Evolutionary conservation across 129 eudicot genomes (phyloP).

Genomic region (Helianthus tuberosus): DNA sequence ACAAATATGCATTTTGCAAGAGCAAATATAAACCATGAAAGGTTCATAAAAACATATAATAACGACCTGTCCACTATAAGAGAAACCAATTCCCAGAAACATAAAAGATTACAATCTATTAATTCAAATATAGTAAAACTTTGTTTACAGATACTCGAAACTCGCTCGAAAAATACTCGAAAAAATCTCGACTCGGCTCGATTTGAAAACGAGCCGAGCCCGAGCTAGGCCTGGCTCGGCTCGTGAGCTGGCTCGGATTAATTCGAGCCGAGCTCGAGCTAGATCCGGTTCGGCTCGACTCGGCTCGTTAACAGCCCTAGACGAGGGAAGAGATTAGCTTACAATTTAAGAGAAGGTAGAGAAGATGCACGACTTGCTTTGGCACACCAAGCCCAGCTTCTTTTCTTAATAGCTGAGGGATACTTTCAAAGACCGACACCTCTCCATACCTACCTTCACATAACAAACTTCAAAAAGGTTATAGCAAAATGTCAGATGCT

Average conservation of each 20-base stretch:
- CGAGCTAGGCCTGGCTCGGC: too few species aligned
- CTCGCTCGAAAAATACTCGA: too few species aligned
- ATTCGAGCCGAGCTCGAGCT: too few species aligned
- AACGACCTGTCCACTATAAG: neutral
- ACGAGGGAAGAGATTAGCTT: conserved; percentile 30
- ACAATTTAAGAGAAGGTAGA: conserved; percentile 83
- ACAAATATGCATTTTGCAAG: neutral
- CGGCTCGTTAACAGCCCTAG: neutral
- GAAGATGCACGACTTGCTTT: conserved; percentile 66
- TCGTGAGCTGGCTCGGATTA: too few species aligned
- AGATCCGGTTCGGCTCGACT: too few species aligned
- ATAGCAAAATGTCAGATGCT: neutral
- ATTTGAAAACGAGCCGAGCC: neutral
- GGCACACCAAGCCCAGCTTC: conserved; percentile 68
- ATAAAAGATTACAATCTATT: neutral
- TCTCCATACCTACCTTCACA: conserved; percentile 58
- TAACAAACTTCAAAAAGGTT: conserved; percentile 5
- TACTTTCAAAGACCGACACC: conserved; percentile 47
- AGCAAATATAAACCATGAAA: neutral
- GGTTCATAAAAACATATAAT: neutral
- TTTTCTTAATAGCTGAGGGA: conserved; percentile 64
- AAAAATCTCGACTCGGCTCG: too few species aligned
- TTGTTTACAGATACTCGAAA: neutral
- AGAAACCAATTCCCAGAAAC: neutral
- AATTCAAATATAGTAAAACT: neutral